Conservation (phyloP, 352 stramenopile genomes). For the Hyaloperonospora brassicae region DNA sequence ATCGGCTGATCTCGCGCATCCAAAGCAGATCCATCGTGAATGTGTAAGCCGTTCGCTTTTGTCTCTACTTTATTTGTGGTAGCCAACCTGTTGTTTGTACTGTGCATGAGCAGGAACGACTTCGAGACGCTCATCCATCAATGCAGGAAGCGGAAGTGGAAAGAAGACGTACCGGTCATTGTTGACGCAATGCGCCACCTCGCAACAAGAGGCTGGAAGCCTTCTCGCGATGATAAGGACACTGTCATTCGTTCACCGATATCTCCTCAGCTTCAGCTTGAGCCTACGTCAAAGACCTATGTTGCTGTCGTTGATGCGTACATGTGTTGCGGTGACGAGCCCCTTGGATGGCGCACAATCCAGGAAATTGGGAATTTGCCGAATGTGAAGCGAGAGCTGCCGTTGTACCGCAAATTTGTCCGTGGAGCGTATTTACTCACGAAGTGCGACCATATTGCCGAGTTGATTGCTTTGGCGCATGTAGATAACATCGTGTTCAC, state of each 20-base stretch:
- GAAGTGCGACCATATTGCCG: constrained; percentile 49
- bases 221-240: constrained; percentile 1
- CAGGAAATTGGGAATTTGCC: constrained; percentile 35
- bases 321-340: constrained; percentile 53
- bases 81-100: constrained; percentile 3
- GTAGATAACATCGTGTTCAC: constrained; percentile 50
- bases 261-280: constrained; percentile 44
- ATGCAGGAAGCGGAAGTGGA: constrained; percentile 78
- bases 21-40: constrained; percentile 37
- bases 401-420: constrained; percentile 68
- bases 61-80: not conserved
- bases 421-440: constrained; percentile 56
- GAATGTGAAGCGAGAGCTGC: constrained; percentile 34
- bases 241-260: constrained; percentile 11
- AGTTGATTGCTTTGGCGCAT: constrained; percentile 39
- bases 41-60: constrained; percentile 32
- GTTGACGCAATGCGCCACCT: constrained; percentile 48
- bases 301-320: constrained; percentile 72
- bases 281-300: constrained; percentile 56
- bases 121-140: constrained; percentile 80
- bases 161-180: constrained; percentile 55
- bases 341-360: constrained; percentile 49
- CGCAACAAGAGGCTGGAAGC: constrained; percentile 36
- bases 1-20: constrained; percentile 45
- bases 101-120: constrained; percentile 39